phyloP scores from a whole-genome alignment of 306 rosid species.

The Dalbergia cultrata region DNA sequence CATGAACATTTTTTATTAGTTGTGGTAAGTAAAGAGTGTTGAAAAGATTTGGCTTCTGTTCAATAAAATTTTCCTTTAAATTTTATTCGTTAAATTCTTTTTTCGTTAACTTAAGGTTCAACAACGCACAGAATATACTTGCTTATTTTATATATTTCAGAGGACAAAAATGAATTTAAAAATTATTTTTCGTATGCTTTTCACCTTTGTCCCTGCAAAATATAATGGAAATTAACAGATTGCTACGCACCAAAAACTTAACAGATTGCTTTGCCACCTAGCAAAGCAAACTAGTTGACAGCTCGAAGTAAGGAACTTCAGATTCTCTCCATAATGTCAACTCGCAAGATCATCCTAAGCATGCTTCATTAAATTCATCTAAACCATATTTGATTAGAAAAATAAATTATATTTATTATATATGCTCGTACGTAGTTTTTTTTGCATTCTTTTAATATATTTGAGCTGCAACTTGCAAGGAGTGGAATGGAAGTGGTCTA shows the following conservation, averaged over 20 bases:
- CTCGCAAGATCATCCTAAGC: neutral
- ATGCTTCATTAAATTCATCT: slow-evolving; percentile 19
- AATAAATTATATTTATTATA: neutral
- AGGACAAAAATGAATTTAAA: neutral
- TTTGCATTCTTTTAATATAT: neutral
- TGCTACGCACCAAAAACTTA: too few species aligned
- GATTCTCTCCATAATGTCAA: slow-evolving; percentile 18
- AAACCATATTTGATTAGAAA: neutral
- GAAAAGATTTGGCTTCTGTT: too few species aligned
- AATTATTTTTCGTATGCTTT: neutral
- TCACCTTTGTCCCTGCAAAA: neutral
- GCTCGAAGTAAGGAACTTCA: neutral
- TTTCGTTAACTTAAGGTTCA: neutral
- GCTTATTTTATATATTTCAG: neutral
- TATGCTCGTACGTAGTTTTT: neutral
- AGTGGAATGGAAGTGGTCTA: slow-evolving; percentile 35
- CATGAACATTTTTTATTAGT: too few species aligned
- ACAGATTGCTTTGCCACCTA: neutral
- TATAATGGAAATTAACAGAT: neutral
- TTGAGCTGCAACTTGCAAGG: slow-evolving; percentile 34
- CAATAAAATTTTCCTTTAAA: too few species aligned
- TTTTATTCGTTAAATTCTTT: neutral
- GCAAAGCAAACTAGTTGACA: slow-evolving; percentile 33
- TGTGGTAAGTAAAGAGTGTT: too few species aligned
- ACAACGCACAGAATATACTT: too few species aligned